These are phyloP conservation scores for Keithomyces neogunnii DNA, from an alignment of 2,329 filamentous ascomycete species.

Conservation along the genomic window DNA sequence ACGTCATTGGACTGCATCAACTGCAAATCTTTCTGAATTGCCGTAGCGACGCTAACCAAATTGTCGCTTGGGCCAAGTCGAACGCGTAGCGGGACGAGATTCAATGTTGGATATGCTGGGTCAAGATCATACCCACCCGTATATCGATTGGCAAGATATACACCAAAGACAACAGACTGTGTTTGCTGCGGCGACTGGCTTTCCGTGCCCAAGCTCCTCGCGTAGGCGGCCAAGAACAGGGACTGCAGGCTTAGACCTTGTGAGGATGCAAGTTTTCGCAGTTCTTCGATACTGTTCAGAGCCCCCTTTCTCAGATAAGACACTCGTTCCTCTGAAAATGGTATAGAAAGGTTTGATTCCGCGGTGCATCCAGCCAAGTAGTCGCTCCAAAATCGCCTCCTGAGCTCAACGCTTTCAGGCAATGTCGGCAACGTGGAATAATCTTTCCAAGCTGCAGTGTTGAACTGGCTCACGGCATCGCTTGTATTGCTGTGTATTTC, in stretches of 20 bases:
- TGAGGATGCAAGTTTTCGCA: conserved; percentile 28
- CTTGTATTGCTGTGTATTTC: conserved; percentile 2
- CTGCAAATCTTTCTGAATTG: conserved; percentile 61
- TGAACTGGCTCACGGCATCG: conserved; percentile 7
- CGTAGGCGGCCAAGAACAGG: conserved; percentile 65
- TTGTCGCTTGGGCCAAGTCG: conserved; percentile 16
- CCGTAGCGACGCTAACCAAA: conserved; percentile 42
- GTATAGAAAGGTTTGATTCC: background rate
- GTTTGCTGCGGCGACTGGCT: background rate
- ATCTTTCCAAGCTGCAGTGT: conserved; percentile 18
- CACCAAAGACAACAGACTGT: conserved; percentile 52
- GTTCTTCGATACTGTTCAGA: conserved; percentile 25
- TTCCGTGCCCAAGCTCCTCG: conserved; percentile 33
- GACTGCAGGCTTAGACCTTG: conserved; percentile 62
- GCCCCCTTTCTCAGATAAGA: conserved; percentile 38
- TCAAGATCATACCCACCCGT: conserved; percentile 36
- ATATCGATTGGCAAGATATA: conserved; percentile 76
- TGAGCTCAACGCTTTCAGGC: conserved; percentile 5
- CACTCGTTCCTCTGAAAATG: conserved; percentile 10
- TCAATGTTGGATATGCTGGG: conserved; percentile 61
- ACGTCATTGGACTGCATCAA: conserved; percentile 42
- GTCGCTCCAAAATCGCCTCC: conserved; percentile 30
- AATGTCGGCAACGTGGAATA: conserved; percentile 11
- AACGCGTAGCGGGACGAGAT: conserved; percentile 65
- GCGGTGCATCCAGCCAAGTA: conserved; percentile 24